Evolutionary conservation across 2,329 filamentous ascomycete species (phyloP), one percentile per base, ranked within the genome.

Genomic region (Penicillium sp.): DNA sequence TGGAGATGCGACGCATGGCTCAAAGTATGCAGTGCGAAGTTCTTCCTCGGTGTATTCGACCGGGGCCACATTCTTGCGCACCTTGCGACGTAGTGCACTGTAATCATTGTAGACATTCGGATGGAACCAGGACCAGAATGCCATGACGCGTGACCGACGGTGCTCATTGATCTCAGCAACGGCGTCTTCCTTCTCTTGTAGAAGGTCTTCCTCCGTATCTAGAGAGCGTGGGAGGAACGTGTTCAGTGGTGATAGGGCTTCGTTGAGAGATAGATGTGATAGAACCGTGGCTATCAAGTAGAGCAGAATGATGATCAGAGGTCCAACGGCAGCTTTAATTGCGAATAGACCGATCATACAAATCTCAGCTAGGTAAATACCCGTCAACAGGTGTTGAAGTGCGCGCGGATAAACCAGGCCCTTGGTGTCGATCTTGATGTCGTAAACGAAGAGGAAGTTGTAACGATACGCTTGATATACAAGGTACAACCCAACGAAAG

Each of bases 381-480:
- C 93, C 0, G 89, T 89, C 42, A 96, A 85, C 38, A 96, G 85
- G 65, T 97, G 93, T 74, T 95, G 89, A 22, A 97, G 82, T 0
- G 92, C 93, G 15, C 89, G 88, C 0, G 93, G 91, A 73, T 97
- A 97, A 66, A 94, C 90, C 2, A 96, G 85, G 2, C 94, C 93
- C 71, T 95, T 92, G 47, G 91, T 96, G 73, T 97, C 93, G 72
- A 96, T 87, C 61, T 87, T 81, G 15, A 90, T 88, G 74, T 95
- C 90, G 59, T 90, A 90, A 6, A 96, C 92, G 76, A 91, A 97
- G 56, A 97, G 84, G 56, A 97, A 82, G 73, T 97, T 96, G 82
- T 97, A 97, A 38, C 91, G 87, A 83, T 93, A 97, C 40, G 92
- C 91, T 58, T 94, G 81, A 74, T 96, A 96, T 73, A 97, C 92